Base-by-base conservation (phyloP, 257 asterid species). In the Plantago major region DNA sequence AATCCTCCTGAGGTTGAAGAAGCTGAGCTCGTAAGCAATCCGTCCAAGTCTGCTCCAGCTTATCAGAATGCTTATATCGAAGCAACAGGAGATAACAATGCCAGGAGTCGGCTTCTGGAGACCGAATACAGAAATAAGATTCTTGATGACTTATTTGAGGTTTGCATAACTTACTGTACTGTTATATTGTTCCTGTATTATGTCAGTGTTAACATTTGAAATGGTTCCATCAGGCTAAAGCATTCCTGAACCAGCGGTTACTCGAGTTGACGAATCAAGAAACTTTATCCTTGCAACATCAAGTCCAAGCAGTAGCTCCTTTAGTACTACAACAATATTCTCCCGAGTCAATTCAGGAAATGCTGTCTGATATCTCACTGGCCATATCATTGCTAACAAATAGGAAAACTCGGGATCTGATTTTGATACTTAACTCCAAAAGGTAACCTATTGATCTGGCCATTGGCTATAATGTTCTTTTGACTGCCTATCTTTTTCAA, bases 141-240 rank as follows among this genome's bases (percentile, higher is more conserved):
- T 77, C 99, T 92, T 42, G 96, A 92, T 78, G 94, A 92, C 87
- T 76, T 89, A 73, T 89, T 81, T 69, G 99, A 92, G 99, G 97
- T 92, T 62, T 62, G 55, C 51, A 18, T 73, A 50, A 61, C 60
- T 60, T 37, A 26, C 58, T 59, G 26, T 43, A 17, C 33, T 57
- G 42, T 15, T 45, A 19, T 71, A 46, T 33, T 26, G 30, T 16
- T 42, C n/a, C 9, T 8, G 10, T 18, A 57, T 38, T 40, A 38
- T 9, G 58, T 53, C 17, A 15, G 19, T 53, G 12, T 19, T 19
- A 52, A 6, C 58, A 65, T 61, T 68, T 72, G 46, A 55, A 40
- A 65, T 38, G 55, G 68, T 64, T 18, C 22, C 62, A 60, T 71
- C 87, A 92, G 97, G 87, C 78, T 30, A 89, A 89, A 81, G 96